Evolutionary conservation across 257 asterid genomes (phyloP), one percentile per base, ranked within the genome.

Genomic region (Lantana camara): DNA sequence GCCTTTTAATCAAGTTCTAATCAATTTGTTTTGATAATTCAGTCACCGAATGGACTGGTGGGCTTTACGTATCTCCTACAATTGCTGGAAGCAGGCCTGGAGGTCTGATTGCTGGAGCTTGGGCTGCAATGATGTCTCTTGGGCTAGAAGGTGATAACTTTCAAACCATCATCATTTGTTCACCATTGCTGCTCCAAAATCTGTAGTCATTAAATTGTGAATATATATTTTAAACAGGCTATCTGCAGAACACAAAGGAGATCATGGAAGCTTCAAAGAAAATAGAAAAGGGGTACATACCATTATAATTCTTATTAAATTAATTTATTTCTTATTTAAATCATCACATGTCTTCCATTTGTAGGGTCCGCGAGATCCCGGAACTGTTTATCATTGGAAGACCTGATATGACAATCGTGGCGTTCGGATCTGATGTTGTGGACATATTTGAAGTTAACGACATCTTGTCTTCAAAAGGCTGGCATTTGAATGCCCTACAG

Each of bases 1-100:
- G 50, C 47, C 45, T 37, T 69, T 3, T 60, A 46, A 52, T 58
- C 49, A 38, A n/a, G 22, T 32, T 68, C 16, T 52, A 27, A 27
- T 27, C 32, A 27, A 27, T 27, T 27, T 63, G 5, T 11, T 4
- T 68, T 66, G 19, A 67, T 64, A 45, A 41, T 65, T 21, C 79
- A 90, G 99, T 94, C 42, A 90, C 99, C 64, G 99, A 94, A 66
- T 94, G 99, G 99, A 85, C 87, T 79, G 99, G 99, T 60, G 99
- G 97, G 72, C 96, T 94, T 35, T 94, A 94, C 35, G 78, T 94
- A 27, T 94, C 99, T 29, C 99, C 97, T 23, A 83, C 97, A 35
- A 80, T 86, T 74, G 99, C 99, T 72, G 99, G 99, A 68, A 94
- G 99, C 85, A 83, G 96, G 77, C 91, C 99, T 59, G 99, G 99